These are phyloP conservation scores for Lachnellula willkommii DNA, from an alignment of 2,329 filamentous ascomycete genomes.

Conservation along the genomic window DNA sequence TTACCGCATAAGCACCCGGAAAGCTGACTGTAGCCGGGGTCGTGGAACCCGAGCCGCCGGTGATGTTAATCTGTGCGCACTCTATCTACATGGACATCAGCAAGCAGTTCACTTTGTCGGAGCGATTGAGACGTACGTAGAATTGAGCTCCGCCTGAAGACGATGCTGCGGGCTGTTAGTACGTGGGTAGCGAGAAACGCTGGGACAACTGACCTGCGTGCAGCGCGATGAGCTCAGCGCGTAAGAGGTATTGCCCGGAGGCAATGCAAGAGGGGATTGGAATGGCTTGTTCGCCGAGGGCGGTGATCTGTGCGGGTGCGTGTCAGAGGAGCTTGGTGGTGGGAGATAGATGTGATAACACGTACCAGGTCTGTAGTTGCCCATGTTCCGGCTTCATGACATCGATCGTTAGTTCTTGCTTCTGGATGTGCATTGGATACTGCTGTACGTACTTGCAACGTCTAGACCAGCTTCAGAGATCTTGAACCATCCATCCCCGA, in stretches of 20 bases:
- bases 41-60: constrained; percentile 31
- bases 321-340: neutral
- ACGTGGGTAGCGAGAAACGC: neutral
- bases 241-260: constrained; percentile 52
- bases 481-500: constrained; percentile 37
- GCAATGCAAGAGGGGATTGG: constrained; percentile 47
- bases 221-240: constrained; percentile 55
- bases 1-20: constrained; percentile 20
- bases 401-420: neutral
- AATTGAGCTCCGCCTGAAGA: constrained; percentile 40
- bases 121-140: constrained; percentile 31
- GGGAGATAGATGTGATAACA: too few species aligned
- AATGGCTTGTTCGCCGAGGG: constrained; percentile 43
- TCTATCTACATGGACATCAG: constrained; percentile 34
- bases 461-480: constrained; percentile 45
- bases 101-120: neutral
- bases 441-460: constrained; percentile 39
- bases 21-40: constrained; percentile 20
- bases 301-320: constrained; percentile 32
- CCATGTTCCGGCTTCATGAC: constrained; percentile 8
- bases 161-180: constrained; percentile 28
- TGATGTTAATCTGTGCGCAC: constrained; percentile 43
- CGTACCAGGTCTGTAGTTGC: constrained; percentile 12
- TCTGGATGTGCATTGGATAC: constrained; percentile 29
- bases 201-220: constrained; percentile 38